Evolutionary conservation across 2,329 filamentous ascomycete species (phyloP).

Genomic region (Rutstroemia sp.): DNA sequence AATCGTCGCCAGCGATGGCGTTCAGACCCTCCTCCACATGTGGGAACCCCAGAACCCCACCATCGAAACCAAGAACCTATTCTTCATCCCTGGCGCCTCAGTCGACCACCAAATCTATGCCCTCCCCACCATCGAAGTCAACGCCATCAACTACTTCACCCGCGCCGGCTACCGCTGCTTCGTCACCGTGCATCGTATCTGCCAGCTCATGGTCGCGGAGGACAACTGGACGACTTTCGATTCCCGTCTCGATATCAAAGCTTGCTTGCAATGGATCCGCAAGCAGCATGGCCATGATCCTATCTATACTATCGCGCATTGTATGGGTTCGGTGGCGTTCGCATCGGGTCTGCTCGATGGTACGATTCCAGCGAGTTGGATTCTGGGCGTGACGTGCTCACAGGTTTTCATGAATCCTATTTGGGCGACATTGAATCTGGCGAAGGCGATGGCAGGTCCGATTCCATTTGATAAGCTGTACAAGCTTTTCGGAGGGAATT

Average conservation of each 20-base stretch:
- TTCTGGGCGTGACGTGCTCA: slow-evolving; percentile 49
- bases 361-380: slow-evolving; percentile 48
- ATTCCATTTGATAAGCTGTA: slow-evolving; percentile 45
- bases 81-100: slow-evolving; percentile 55
- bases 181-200: slow-evolving; percentile 50
- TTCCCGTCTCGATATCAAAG: slow-evolving; percentile 50
- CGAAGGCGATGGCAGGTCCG: slow-evolving; percentile 43
- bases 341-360: slow-evolving; percentile 53
- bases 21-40: slow-evolving; percentile 45
- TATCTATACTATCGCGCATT: slow-evolving; percentile 54
- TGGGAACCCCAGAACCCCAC: slow-evolving; percentile 42
- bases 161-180: slow-evolving; percentile 54
- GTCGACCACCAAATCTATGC: slow-evolving; percentile 58
- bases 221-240: slow-evolving; percentile 53
- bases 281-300: slow-evolving; percentile 29
- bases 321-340: slow-evolving; percentile 55
- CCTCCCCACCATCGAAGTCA: slow-evolving; percentile 54
- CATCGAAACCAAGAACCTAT: slow-evolving; percentile 40
- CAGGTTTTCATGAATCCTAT: slow-evolving; percentile 59
- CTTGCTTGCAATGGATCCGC: slow-evolving; percentile 47
- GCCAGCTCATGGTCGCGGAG: slow-evolving; percentile 42
- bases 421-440: slow-evolving; percentile 48
- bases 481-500: slow-evolving; percentile 39
- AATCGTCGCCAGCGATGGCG: slow-evolving; percentile 45
- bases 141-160: slow-evolving; percentile 56